Base-by-base conservation (phyloP, 164 flowering plant genomes). In the Stephania cephalantha region DNA sequence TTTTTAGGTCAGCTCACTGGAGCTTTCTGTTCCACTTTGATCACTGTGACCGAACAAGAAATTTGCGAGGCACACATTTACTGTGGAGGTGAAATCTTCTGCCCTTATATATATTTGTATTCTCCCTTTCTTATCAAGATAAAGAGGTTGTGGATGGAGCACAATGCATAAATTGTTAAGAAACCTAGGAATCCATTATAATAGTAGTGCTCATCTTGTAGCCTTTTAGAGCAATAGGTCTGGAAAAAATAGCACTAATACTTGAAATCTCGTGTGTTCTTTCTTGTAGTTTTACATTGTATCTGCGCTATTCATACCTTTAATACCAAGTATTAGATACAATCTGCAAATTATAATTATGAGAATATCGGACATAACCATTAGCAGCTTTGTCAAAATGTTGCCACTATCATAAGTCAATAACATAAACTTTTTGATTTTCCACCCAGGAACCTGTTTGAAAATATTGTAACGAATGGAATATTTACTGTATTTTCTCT, bases 71-170 rank as follows among this genome's bases (percentile, higher is more conserved):
- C 82, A 61, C 78, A 79, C 75, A 67, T 81, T 15, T 78, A 85
- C 72, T 70, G 76, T 72, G 88, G 82, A 84, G 96, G 98, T 93
- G 75, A 75, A 50, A 50, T 11, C 55, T 50, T 50, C 15, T 50
- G 55, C 15, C 53, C 9, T 48, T 48, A 7, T 8, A 8, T 48
- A 8, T 48, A 8, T 48, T 7, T 48, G 53, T 48, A 8, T 12
- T 50, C 15, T 50, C 15, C 55, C 12, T 7, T 50, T 50, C 15
- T 50, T 50, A 2, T 35, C 42, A 35, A 35, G 42, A 35, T 2
- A 35, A 35, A 35, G 12, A 10, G 0, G 55, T 11, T 8, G 55
- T 11, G 55, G 55, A 15, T 11, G 53, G 53, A 9, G 55, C 12
- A 9, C 15, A 7, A 50, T 50, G 11, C 15, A 2, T 0, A 9